Evolutionary conservation across 768 basidiomycete species (phyloP), one percentile per base, ranked within the genome.

Genomic region (Russula lepida): DNA sequence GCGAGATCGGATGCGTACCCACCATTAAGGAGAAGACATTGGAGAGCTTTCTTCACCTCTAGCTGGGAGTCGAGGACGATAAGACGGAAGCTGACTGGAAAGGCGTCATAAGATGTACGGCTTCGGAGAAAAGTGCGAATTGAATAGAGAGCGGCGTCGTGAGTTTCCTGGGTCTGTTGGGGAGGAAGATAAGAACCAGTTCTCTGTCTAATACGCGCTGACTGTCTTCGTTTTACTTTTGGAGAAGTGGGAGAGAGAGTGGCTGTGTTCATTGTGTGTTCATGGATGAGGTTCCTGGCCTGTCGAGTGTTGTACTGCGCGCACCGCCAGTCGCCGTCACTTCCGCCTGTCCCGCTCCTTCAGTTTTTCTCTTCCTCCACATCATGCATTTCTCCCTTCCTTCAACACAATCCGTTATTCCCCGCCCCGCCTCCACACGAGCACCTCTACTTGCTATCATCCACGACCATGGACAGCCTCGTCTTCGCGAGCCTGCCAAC

Each of bases 51-150:
- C 77, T 95, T 95, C 56, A 98, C 95, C 70, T 89, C 93, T 68
- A 99, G 82, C 72, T 92, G 89, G 49, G 89, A 94, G 74, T 99
- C 97, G 58, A 99, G 83, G 27, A 98, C 94, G 71, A 99, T 98
- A 69, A 98, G 81, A 68, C 95, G 81, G 76, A 95, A 99, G 74
- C 86, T 89, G 76, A 98, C 92, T 27, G 97, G 97, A 69, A 99
- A 95, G 33, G 95, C 93, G 74, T 98, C 95, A 76, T 98, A 99
- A 66, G 86, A 85, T 19, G 86, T 89, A 69, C 91, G 84, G 60
- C 86, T 82, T 68, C 84, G 88, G 75, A 98, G 85, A 74, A 93
- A 91, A 54, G 74, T 74, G 54, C 95, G 81, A 69, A 99, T 93
- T 58, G 81, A 75, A 59, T 76, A 70, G 60, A 92, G 72, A 27